phyloP scores from a whole-genome alignment of 2,329 filamentous ascomycete genomes.

The Pseudogymnoascus sp. region DNA sequence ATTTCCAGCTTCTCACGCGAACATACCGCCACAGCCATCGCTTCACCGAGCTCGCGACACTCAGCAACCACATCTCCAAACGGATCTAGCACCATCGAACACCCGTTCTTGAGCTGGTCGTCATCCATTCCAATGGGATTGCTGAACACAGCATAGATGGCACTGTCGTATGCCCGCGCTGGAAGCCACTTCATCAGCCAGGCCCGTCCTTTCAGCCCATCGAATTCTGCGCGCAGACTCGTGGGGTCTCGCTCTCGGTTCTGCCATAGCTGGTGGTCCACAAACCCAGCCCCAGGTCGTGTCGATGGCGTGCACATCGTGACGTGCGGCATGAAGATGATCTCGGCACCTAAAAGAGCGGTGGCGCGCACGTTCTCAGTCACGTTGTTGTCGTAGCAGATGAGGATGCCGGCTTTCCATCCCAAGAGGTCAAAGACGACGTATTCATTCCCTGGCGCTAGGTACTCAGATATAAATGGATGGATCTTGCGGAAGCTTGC shows the following conservation, averaged over 20 bases:
- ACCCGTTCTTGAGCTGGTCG: slow-evolving; percentile 15
- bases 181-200: slow-evolving; percentile 19
- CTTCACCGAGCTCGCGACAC: slow-evolving; percentile 12
- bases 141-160: slow-evolving; percentile 14
- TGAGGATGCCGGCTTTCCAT: slow-evolving; percentile 13
- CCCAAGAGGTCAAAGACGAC: slow-evolving; percentile 13
- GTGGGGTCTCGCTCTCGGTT: slow-evolving; percentile 12
- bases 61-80: slow-evolving; percentile 15
- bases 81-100: slow-evolving; percentile 15
- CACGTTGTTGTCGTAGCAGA: slow-evolving; percentile 16
- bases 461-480: slow-evolving; percentile 13
- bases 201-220: slow-evolving; percentile 14
- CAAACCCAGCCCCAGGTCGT: slow-evolving; percentile 14
- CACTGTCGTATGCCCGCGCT: slow-evolving; percentile 16
- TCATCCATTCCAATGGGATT: slow-evolving; percentile 15
- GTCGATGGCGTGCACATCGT: slow-evolving; percentile 16
- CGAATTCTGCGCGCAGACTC: slow-evolving; percentile 12
- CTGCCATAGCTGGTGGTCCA: slow-evolving; percentile 10
- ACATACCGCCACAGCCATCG: slow-evolving; percentile 10
- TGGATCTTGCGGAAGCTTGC: slow-evolving; percentile 13
- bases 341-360: slow-evolving; percentile 14
- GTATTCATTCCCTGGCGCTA: slow-evolving; percentile 14
- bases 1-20: slow-evolving; percentile 10
- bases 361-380: slow-evolving; percentile 14
- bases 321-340: slow-evolving; percentile 16